Percentiles rank a stretch among this genome's conserved stretches.
These are phyloP conservation scores for Triticum turgidum DNA, from an alignment of 176 grass and related monocot genomes.

Conservation along the genomic window DNA sequence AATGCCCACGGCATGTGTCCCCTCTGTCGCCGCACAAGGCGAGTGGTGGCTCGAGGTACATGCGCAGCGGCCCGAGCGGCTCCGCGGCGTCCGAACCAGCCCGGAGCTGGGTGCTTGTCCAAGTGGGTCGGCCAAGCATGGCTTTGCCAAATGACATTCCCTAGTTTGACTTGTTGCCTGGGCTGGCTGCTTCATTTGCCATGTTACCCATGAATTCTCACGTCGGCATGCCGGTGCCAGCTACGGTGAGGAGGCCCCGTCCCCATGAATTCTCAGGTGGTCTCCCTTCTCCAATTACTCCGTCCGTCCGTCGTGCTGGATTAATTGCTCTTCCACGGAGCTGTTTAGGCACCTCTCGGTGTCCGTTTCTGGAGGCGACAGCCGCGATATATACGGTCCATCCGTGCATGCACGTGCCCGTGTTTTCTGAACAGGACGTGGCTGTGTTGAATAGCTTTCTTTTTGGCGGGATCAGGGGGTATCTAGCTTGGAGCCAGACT, in stretches of 20 bases:
- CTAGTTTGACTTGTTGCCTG: too few species aligned
- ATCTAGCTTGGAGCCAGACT: not conserved
- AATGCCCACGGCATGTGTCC: too few species aligned
- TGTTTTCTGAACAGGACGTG: not conserved
- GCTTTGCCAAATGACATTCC: too few species aligned
- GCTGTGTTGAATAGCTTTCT: not conserved
- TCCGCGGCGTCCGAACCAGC: too few species aligned
- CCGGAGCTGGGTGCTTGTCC: too few species aligned
- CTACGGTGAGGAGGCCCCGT: not conserved
- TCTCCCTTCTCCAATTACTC: not conserved
- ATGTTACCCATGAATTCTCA: not conserved
- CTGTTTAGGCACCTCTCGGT: not conserved
- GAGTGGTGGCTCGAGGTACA: too few species aligned
- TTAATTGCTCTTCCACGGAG: not conserved
- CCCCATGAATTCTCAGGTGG: conserved; percentile 1
- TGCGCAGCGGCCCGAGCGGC: too few species aligned
- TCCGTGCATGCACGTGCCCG: not conserved
- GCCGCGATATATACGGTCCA: not conserved
- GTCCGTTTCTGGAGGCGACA: conserved; percentile 8
- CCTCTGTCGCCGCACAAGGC: too few species aligned
- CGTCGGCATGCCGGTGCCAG: not conserved
- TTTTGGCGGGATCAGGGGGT: too few species aligned
- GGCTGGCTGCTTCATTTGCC: too few species aligned
- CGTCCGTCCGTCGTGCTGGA: not conserved
- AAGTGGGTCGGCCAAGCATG: too few species aligned